phyloP scores from a whole-genome alignment of 495 filamentous ascomycete species.

The Podospora sp. region DNA sequence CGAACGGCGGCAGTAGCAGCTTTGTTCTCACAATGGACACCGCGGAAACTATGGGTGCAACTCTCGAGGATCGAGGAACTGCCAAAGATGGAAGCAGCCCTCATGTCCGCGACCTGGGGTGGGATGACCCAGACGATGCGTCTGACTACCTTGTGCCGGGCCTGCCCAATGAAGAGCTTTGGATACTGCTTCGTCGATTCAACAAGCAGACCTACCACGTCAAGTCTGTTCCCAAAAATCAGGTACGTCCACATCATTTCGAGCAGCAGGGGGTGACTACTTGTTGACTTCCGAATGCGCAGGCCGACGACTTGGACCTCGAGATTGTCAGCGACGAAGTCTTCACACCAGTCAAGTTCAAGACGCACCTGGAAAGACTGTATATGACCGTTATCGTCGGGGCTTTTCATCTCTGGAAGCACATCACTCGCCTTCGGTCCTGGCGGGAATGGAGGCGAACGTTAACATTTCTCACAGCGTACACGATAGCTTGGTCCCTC shows the following conservation, averaged over 20 bases:
- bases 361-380: slow-evolving; percentile 72
- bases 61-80: not conserved
- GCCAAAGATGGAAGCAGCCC: not conserved
- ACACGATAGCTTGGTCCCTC: slow-evolving; percentile 69
- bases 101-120: not conserved
- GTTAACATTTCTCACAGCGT: slow-evolving; percentile 62
- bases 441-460: slow-evolving; percentile 74
- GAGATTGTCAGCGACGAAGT: slow-evolving; percentile 75
- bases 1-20: no score
- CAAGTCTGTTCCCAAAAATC: slow-evolving; percentile 56
- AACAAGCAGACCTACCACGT: slow-evolving; percentile 90
- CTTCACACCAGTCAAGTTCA: slow-evolving; percentile 79
- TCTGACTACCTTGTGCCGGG: not conserved
- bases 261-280: not conserved
- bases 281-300: slow-evolving; percentile 24
- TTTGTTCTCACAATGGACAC: no score
- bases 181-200: slow-evolving; percentile 74
- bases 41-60: not conserved
- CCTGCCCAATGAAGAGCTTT: slow-evolving; percentile 69
- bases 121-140: not conserved
- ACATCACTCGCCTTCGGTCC: slow-evolving; percentile 71
- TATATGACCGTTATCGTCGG: slow-evolving; percentile 78
- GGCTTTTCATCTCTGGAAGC: slow-evolving; percentile 63
- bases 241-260: not conserved
- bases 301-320: slow-evolving; percentile 63